Conservation (phyloP, 345 rosid species). For the Euphorbia tirucalli region DNA sequence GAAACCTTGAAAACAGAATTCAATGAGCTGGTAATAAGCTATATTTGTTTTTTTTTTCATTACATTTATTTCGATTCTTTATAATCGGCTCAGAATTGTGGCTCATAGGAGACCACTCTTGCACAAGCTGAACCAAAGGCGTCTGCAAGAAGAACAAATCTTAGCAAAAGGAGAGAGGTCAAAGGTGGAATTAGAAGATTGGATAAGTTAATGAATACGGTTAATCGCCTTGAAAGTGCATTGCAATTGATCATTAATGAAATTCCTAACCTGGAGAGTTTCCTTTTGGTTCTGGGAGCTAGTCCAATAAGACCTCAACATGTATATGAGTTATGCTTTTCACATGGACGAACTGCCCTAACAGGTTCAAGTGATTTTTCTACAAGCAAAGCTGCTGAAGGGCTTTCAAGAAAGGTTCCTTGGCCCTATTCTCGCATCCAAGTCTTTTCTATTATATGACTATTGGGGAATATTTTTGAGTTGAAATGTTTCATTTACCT, state of each 20-base stretch:
- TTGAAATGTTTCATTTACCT: background rate
- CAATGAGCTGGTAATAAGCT: conserved; percentile 58
- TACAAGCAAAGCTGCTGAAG: conserved; percentile 60
- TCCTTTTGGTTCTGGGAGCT: conserved; percentile 64
- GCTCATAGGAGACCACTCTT: conserved; percentile 49
- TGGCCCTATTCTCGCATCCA: conserved; percentile 5
- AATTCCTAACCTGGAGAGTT: conserved; percentile 42
- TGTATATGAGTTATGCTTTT: conserved; percentile 59
- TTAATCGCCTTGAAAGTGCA: conserved; percentile 49
- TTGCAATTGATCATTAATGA: conserved; percentile 47
- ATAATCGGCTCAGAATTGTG: conserved; percentile 31
- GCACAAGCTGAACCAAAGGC: conserved; percentile 45
- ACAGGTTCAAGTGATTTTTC: conserved; percentile 42
- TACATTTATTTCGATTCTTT: conserved; percentile 2
- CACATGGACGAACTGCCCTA: conserved; percentile 29
- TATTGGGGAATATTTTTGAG: background rate
- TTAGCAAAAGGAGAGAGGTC: conserved; percentile 63
- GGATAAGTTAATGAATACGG: conserved; percentile 62
- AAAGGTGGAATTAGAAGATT: conserved; percentile 57
- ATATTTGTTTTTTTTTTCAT: conserved; percentile 9
- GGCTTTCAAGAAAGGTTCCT: conserved; percentile 75
- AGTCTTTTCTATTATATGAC: background rate
- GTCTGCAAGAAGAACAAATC: conserved; percentile 43
- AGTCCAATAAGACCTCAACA: conserved; percentile 72
- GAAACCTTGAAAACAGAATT: conserved; percentile 45